Evolutionary conservation across 83 land plant genomes (phyloP).

Genomic region (Diphasiastrum complanatum): DNA sequence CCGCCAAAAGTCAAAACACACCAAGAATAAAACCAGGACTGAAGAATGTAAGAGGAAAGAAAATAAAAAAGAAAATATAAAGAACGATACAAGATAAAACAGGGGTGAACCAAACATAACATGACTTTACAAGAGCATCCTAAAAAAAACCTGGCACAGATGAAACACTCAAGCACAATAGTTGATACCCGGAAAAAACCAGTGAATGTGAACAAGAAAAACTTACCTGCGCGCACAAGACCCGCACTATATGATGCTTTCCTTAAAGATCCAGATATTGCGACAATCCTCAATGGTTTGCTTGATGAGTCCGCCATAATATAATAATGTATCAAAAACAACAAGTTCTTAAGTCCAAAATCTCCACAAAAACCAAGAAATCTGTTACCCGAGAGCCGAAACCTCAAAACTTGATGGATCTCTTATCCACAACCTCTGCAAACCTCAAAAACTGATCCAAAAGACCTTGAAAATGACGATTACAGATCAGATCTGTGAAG

Average conservation of each 20-base stretch:
- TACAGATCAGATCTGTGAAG: no score
- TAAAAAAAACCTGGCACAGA: not conserved
- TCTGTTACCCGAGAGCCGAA: no score
- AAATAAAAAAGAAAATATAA: not conserved
- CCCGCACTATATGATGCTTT: slow-evolving; percentile 14
- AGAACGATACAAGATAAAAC: not conserved
- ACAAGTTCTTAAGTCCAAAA: no score
- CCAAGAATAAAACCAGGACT: not conserved
- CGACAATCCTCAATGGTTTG: slow-evolving; percentile 11
- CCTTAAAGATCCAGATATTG: slow-evolving; percentile 18
- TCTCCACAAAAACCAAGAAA: no score
- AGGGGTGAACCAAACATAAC: not conserved
- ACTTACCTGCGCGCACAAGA: slow-evolving; percentile 20
- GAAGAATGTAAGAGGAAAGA: not conserved
- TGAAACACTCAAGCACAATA: not conserved
- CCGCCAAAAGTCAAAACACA: not conserved
- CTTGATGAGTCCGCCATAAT: no score
- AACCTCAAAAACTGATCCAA: no score
- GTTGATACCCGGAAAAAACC: not conserved
- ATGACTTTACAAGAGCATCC: no score
- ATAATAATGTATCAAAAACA: no score
- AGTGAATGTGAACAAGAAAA: not conserved
- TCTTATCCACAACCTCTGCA: no score
- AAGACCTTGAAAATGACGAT: no score
- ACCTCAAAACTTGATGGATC: no score